phyloP scores from a whole-genome alignment of 129 eudicot species.

The Chrysanthemum seticuspe region DNA sequence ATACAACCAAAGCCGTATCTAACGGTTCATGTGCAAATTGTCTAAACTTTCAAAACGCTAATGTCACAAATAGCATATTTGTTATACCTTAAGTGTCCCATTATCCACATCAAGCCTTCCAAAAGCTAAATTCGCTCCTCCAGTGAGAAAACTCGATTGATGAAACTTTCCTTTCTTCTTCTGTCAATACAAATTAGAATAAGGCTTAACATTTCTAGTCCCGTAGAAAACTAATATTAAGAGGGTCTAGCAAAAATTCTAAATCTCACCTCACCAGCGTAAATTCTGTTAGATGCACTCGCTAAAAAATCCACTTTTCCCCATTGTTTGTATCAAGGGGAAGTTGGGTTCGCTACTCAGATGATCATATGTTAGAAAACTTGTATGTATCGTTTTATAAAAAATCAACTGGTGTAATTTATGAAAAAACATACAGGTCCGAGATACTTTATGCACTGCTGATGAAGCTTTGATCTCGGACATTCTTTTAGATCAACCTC shows the following conservation, averaged over 20 bases:
- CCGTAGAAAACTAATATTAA: no score
- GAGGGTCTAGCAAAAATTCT: background rate
- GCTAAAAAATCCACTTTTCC: constrained; percentile 81
- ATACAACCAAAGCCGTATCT: no score
- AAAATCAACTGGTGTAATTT: constrained; percentile 1
- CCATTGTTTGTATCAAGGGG: constrained; percentile 62
- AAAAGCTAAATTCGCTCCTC: constrained; percentile 95
- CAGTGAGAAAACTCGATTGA: constrained; percentile 97
- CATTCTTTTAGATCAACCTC: constrained; percentile 80
- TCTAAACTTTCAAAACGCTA: no score
- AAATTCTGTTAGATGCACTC: constrained; percentile 69
- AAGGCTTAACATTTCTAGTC: background rate
- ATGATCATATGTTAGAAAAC: background rate
- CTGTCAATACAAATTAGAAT: constrained; percentile 32
- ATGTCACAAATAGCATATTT: background rate
- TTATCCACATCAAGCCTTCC: constrained; percentile 75
- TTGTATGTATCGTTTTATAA: background rate
- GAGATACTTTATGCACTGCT: constrained; percentile 89
- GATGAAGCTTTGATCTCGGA: constrained; percentile 76
- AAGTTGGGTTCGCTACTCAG: constrained; percentile 53
- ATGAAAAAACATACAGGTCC: constrained; percentile 71
- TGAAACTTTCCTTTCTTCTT: constrained; percentile 91
- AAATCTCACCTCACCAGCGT: constrained; percentile 71
- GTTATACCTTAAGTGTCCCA: constrained; percentile 72
- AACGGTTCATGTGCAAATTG: no score